A percentile compares a stretch with the other conserved stretches of the same genome.
Evolutionary conservation across 345 rosid species (phyloP).

Genomic region (Citrus trifoliata): DNA sequence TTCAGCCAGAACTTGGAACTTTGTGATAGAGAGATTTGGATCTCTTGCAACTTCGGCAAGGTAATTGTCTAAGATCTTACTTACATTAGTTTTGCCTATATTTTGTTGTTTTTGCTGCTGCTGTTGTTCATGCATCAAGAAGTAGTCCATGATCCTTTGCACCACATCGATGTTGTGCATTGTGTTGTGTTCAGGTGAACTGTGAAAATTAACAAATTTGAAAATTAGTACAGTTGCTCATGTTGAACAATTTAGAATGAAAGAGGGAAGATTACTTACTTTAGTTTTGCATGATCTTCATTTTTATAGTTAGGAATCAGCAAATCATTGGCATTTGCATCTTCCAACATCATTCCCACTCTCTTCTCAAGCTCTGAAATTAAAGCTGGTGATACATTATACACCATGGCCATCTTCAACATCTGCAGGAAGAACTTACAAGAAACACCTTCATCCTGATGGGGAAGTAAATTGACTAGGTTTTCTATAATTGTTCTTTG

Average conservation of each 20-base stretch:
- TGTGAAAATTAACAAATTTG: constrained; percentile 22
- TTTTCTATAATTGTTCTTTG: constrained; percentile 61
- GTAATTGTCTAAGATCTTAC: constrained; percentile 77
- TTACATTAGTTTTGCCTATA: constrained; percentile 49
- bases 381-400: constrained; percentile 69
- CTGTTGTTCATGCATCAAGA: constrained; percentile 72
- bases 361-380: constrained; percentile 79
- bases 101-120: constrained; percentile 42
- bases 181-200: constrained; percentile 48
- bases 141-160: constrained; percentile 71
- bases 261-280: constrained; percentile 38
- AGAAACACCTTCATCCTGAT: constrained; percentile 56
- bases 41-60: constrained; percentile 76
- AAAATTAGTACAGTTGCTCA: constrained; percentile 3
- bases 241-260: constrained; percentile 9
- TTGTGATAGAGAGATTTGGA: constrained; percentile 65
- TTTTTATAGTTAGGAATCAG: constrained; percentile 66
- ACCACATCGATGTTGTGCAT: constrained; percentile 65
- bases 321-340: constrained; percentile 66
- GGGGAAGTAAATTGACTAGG: constrained; percentile 66
- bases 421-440: constrained; percentile 70
- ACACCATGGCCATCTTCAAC: constrained; percentile 65
- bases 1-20: constrained; percentile 82
- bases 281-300: constrained; percentile 47
- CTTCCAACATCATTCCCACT: constrained; percentile 56